Percentiles rank a stretch among this genome's conserved stretches.
phyloP scores from a whole-genome alignment of 495 filamentous ascomycete genomes.

The Annulohypoxylon maeteangense region DNA sequence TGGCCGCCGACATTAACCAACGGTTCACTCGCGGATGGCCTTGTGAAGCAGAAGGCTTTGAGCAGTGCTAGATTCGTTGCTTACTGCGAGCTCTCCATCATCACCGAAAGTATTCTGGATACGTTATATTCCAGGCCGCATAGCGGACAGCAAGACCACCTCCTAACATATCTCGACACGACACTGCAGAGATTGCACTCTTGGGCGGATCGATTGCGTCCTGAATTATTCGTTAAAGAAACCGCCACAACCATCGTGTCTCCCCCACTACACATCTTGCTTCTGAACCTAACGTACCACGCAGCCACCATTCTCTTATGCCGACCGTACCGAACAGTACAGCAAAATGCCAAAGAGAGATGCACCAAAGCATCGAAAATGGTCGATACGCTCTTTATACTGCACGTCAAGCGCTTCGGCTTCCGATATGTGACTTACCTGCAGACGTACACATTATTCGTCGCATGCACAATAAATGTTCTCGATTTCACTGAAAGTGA shows the following conservation, averaged over 20 bases:
- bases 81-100: slow-evolving; percentile 8
- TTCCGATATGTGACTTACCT: slow-evolving; percentile 4
- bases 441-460: slow-evolving; percentile 6
- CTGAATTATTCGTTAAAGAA: slow-evolving; percentile 5
- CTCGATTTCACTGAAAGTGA: slow-evolving; percentile 5
- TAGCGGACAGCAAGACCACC: neutral
- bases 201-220: neutral
- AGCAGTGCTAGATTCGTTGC: neutral
- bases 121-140: slow-evolving; percentile 3
- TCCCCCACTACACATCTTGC: slow-evolving; percentile 14
- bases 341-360: slow-evolving; percentile 6
- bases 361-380: slow-evolving; percentile 6
- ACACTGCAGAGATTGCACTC: slow-evolving; percentile 3
- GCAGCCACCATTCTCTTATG: slow-evolving; percentile 20
- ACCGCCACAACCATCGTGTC: slow-evolving; percentile 5
- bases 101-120: slow-evolving; percentile 6
- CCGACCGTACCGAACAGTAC: slow-evolving; percentile 6
- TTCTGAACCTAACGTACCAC: slow-evolving; percentile 18
- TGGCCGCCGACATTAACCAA: neutral
- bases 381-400: slow-evolving; percentile 1
- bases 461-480: slow-evolving; percentile 15
- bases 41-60: slow-evolving; percentile 4
- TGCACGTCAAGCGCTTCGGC: slow-evolving; percentile 12
- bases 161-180: slow-evolving; percentile 2
- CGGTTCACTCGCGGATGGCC: neutral